Percentiles rank a stretch among this genome's conserved stretches.
Conservation (phyloP, 2,329 filamentous ascomycete genomes). For the Davidsoniella virescens region DNA sequence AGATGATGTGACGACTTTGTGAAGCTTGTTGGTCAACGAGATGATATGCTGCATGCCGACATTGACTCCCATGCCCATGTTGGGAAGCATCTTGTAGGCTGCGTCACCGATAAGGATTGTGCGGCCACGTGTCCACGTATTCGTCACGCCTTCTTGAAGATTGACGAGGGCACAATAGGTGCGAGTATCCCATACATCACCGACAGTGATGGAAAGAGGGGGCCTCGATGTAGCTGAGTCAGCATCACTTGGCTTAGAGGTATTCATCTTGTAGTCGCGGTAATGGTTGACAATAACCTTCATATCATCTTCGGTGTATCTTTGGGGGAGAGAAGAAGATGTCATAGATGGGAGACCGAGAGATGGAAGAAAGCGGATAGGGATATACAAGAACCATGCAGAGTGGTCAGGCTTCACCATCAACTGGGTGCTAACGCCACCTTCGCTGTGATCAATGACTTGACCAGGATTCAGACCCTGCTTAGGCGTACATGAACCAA, state of each 20-base stretch:
- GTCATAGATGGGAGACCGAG: no score
- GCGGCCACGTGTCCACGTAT: conserved; percentile 19
- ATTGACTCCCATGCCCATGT: conserved; percentile 21
- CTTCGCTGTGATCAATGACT: neutral
- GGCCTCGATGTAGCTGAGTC: no score
- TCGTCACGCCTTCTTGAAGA: conserved; percentile 21
- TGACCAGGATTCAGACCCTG: neutral
- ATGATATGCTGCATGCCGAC: conserved; percentile 19
- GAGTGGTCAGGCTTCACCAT: neutral
- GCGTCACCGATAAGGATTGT: conserved; percentile 22
- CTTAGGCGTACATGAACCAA: neutral
- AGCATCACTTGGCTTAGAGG: no score
- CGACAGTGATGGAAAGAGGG: neutral
- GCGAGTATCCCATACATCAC: conserved; percentile 1
- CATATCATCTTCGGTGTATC: no score
- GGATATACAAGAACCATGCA: conserved; percentile 7
- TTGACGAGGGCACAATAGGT: conserved; percentile 16
- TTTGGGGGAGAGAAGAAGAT: no score
- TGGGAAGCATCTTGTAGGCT: conserved; percentile 21
- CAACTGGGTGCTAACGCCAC: neutral
- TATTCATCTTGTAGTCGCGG: no score
- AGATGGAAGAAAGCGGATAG: neutral
- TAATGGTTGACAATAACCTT: no score
- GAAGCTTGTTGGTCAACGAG: conserved; percentile 15
- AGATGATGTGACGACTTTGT: neutral